phyloP scores from a whole-genome alignment of 192 early-diverging fungal species.

The Entophlyctis luteolus region DNA sequence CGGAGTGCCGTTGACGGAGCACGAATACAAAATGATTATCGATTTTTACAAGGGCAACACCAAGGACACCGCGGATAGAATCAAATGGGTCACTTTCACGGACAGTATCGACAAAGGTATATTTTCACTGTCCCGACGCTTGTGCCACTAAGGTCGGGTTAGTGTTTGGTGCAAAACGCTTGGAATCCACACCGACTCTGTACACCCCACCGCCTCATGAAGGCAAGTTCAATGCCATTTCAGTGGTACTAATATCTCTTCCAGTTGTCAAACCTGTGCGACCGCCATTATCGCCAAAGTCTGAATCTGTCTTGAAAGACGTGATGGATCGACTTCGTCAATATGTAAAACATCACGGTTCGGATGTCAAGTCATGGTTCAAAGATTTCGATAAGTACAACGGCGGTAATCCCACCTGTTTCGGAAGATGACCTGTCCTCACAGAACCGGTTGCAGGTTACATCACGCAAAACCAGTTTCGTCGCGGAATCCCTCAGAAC shows the following conservation, averaged over 20 bases:
- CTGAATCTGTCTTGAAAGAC: conserved; percentile 28
- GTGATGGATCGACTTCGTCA: conserved; percentile 40
- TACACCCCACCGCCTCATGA: conserved; percentile 42
- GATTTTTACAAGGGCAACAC: conserved; percentile 29
- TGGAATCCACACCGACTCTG: conserved; percentile 41
- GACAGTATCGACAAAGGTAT: conserved; percentile 54
- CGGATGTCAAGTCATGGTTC: conserved; percentile 59
- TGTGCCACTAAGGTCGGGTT: neutral
- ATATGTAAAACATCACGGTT: conserved; percentile 54
- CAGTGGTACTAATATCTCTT: neutral
- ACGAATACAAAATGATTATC: conserved; percentile 39
- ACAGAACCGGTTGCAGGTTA: no score
- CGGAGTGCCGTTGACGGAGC: conserved; percentile 29
- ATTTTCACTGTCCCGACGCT: neutral
- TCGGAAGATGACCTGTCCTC: conserved; percentile 1
- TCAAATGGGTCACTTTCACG: conserved; percentile 49
- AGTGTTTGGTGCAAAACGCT: conserved; percentile 50
- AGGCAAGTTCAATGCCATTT: conserved; percentile 14
- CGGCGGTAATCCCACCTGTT: conserved; percentile 43
- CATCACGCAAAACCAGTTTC: conserved; percentile 53
- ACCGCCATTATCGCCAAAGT: conserved; percentile 36
- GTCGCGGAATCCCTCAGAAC: conserved; percentile 50
- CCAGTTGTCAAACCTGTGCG: conserved; percentile 44
- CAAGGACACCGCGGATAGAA: conserved; percentile 17
- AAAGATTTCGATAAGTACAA: conserved; percentile 60